Evolutionary conservation across 1,284 basidiomycete species (phyloP).

Genomic region (Rhodofomes roseus): DNA sequence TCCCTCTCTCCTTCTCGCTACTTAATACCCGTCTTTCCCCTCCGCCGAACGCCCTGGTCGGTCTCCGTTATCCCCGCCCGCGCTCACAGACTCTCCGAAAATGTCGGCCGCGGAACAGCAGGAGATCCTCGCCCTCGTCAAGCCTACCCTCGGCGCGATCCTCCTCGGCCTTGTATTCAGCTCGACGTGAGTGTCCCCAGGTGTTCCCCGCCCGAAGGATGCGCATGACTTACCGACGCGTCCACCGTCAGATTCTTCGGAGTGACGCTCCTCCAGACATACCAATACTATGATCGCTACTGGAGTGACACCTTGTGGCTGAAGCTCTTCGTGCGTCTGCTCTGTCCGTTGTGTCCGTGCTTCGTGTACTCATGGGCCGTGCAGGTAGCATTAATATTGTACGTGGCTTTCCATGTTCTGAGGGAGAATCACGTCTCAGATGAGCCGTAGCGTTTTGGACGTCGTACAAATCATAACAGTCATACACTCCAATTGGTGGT

Average conservation of each 20-base stretch:
- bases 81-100: background rate
- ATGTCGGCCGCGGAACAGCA: background rate
- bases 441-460: background rate
- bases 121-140: background rate
- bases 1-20: background rate
- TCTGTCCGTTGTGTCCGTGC: background rate
- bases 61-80: background rate
- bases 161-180: constrained; percentile 3
- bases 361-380: background rate
- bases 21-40: background rate
- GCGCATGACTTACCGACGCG: background rate
- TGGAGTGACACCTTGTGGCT: constrained; percentile 1
- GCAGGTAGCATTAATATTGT: constrained; percentile 5
- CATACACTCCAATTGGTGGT: constrained; percentile 8
- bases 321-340: constrained; percentile 4
- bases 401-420: background rate
- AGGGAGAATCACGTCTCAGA: background rate
- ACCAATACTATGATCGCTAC: constrained; percentile 9
- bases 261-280: constrained; percentile 6
- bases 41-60: background rate
- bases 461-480: constrained; percentile 2
- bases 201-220: background rate
- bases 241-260: background rate
- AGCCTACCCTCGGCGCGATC: constrained; percentile 5
- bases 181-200: background rate